Percentiles rank a stretch among this genome's conserved stretches.
Evolutionary conservation across 306 rosid genomes (phyloP).

Genomic region (Prunus dulcis): DNA sequence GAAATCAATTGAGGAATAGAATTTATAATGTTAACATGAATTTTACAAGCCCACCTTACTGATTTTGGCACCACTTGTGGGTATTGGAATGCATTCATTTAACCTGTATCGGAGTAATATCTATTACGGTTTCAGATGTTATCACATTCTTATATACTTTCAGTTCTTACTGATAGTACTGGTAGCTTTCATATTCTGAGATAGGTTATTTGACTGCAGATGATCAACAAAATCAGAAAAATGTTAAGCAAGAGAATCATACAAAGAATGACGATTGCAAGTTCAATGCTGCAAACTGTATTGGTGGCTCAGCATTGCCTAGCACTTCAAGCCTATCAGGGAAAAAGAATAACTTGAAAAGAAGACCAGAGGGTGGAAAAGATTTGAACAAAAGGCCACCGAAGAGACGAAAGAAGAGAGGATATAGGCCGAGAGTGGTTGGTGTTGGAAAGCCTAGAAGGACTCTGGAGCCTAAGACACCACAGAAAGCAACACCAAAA

Average conservation of each 20-base stretch:
- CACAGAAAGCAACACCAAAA: slow-evolving; percentile 2
- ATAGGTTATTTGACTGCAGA: slow-evolving; percentile 3
- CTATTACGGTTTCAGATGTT: not conserved
- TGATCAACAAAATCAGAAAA: not conserved
- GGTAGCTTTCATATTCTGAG: not conserved
- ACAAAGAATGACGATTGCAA: not conserved
- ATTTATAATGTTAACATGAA: too few relatives aligned
- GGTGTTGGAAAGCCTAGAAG: slow-evolving; percentile 14
- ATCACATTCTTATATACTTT: not conserved
- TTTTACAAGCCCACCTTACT: not conserved
- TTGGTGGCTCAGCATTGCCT: not conserved
- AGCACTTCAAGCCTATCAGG: not conserved
- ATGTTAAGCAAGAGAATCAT: not conserved
- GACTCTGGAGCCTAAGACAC: not conserved
- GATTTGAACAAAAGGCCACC: not conserved
- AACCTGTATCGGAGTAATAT: not conserved
- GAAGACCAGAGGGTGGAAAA: not conserved
- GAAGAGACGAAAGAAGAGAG: slow-evolving; percentile 21
- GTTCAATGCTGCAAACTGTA: not conserved
- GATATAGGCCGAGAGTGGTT: slow-evolving; percentile 34
- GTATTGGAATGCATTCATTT: not conserved
- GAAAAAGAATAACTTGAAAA: not conserved
- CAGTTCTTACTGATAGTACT: not conserved
- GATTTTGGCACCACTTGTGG: not conserved
- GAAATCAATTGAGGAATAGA: too few relatives aligned